Conservation (phyloP, 1,284 basidiomycete species). For the Waitea zeae region DNA sequence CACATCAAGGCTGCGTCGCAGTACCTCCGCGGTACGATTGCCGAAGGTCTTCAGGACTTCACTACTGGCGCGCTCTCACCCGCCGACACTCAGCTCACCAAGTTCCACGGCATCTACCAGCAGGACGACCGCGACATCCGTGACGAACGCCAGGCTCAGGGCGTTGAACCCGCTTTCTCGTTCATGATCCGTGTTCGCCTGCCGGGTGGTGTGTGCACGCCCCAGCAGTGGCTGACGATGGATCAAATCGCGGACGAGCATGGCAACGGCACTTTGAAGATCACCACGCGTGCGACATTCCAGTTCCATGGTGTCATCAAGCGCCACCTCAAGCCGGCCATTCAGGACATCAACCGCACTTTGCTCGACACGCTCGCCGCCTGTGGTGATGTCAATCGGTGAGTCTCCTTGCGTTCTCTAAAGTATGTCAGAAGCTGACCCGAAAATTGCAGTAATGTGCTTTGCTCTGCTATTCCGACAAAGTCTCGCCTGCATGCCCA, state of each 20-base stretch:
- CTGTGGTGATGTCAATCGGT: conserved; percentile 96
- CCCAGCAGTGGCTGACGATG: conserved; percentile 90
- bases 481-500: conserved; percentile 73
- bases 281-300: conserved; percentile 98
- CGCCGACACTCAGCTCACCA: conserved; percentile 88
- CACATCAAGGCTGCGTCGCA: conserved; percentile 97
- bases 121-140: conserved; percentile 98
- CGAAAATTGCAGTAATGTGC: conserved; percentile 52
- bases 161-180: conserved; percentile 88
- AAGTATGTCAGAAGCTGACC: conserved; percentile 6
- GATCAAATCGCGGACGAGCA: conserved; percentile 93
- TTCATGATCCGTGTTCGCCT: conserved; percentile 99
- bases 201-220: conserved; percentile 87
- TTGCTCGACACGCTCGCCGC: conserved; percentile 94
- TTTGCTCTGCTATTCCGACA: conserved; percentile 84
- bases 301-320: conserved; percentile 99
- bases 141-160: conserved; percentile 86
- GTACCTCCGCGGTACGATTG: conserved; percentile 91
- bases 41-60: conserved; percentile 77
- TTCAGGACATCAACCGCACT: conserved; percentile 89
- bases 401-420: conserved; percentile 11
- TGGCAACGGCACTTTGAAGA: conserved; percentile 89
- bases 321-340: conserved; percentile 87
- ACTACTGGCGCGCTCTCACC: conserved; percentile 83
- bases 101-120: conserved; percentile 97